A percentile compares a stretch with the other conserved stretches of the same genome.
Evolutionary conservation across 176 grass and related monocot genomes (phyloP).

Genomic region (Oropetium thomaeum): DNA sequence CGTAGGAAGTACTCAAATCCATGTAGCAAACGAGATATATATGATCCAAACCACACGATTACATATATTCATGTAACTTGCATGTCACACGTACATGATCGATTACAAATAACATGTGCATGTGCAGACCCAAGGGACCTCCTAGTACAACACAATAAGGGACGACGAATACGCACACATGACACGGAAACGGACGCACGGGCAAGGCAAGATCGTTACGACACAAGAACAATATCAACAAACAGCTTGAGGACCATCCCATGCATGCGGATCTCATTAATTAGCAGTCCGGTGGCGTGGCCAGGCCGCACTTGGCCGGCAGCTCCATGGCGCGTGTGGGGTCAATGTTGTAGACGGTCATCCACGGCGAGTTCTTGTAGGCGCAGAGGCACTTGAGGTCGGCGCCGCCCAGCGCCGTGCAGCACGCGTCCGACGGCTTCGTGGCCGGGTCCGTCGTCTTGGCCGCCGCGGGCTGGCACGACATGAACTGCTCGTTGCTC

Average conservation of each 20-base stretch:
- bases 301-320: conserved; percentile 51
- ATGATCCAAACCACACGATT: no score
- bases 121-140: no score
- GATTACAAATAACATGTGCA: no score
- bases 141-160: no score
- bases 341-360: conserved; percentile 60
- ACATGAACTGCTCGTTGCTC: conserved; percentile 38
- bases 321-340: conserved; percentile 57
- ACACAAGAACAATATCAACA: no score
- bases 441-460: conserved; percentile 34
- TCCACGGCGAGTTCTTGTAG: conserved; percentile 52
- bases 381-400: conserved; percentile 58
- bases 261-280: not conserved
- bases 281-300: conserved; percentile 29
- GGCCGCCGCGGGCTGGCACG: conserved; percentile 57
- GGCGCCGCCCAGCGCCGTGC: conserved; percentile 36
- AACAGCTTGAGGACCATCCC: not conserved
- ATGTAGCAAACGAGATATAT: no score
- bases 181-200: no score
- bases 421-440: conserved; percentile 41
- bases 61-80: no score
- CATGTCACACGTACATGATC: no score
- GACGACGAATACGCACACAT: no score
- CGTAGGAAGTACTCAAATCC: no score
- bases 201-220: no score